A percentile compares a stretch with the other conserved stretches of the same genome.
These are phyloP conservation scores for Carex cristatella DNA, from an alignment of 176 grass and related monocot genomes.

Conservation along the genomic window DNA sequence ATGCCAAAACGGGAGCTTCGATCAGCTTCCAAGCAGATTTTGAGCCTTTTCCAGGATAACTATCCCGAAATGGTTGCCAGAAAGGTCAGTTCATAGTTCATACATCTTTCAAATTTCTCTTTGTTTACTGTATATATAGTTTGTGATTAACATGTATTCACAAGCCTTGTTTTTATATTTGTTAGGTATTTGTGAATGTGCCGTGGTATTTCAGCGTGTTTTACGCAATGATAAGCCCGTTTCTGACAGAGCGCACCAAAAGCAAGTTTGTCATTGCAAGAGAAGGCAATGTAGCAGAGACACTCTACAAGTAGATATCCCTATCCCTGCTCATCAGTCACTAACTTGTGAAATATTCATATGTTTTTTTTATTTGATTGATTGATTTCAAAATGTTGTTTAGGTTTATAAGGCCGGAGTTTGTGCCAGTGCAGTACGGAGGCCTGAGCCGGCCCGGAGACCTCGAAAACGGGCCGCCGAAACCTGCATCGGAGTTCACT, in stretches of 20 bases:
- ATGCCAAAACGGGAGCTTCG: slow-evolving; percentile 95
- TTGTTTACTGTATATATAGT: not conserved
- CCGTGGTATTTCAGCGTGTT: slow-evolving; percentile 96
- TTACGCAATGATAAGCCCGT: slow-evolving; percentile 82
- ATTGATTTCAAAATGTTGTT: not conserved
- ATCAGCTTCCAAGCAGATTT: slow-evolving; percentile 76
- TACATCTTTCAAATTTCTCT: not conserved
- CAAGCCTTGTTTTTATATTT: not conserved
- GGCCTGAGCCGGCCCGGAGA: slow-evolving; percentile 75
- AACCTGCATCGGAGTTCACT: slow-evolving; percentile 93
- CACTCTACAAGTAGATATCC: slow-evolving; percentile 68
- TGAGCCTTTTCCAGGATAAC: slow-evolving; percentile 95
- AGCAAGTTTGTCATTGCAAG: slow-evolving; percentile 96
- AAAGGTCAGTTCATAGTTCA: slow-evolving; percentile 29
- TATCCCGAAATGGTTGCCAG: slow-evolving; percentile 94
- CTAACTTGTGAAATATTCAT: not conserved
- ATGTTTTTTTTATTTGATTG: not conserved
- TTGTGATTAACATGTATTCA: not conserved
- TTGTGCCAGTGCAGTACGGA: slow-evolving; percentile 85
- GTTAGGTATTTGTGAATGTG: slow-evolving; percentile 92
- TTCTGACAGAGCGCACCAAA: slow-evolving; percentile 94
- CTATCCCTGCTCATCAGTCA: not conserved
- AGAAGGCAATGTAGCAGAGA: slow-evolving; percentile 91
- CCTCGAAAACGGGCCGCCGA: slow-evolving; percentile 77
- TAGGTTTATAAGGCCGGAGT: slow-evolving; percentile 90